phyloP scores from a whole-genome alignment of 2,329 filamentous ascomycete species.

The Claviceps humidiphila region DNA sequence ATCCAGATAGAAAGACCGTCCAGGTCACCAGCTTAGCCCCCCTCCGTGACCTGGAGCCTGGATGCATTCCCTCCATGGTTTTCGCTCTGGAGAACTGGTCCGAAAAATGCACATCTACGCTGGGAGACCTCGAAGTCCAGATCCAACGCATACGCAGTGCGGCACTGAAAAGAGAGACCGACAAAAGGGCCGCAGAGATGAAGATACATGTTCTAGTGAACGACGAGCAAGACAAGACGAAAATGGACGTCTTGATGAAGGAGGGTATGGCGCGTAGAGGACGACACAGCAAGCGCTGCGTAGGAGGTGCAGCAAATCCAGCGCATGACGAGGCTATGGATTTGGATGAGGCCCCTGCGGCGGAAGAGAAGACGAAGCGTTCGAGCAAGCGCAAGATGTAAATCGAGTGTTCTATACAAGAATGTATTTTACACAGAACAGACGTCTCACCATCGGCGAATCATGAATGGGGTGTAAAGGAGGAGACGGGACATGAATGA shows the following conservation, averaged over 20 bases:
- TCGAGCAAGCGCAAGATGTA: slow-evolving; percentile 42
- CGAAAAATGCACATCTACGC: slow-evolving; percentile 59
- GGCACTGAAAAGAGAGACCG: slow-evolving; percentile 39
- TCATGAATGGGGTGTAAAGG: too few species aligned
- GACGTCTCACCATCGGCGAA: not conserved
- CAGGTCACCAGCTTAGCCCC: slow-evolving; percentile 70
- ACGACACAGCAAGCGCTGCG: slow-evolving; percentile 19
- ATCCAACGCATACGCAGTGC: slow-evolving; percentile 51
- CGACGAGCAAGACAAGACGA: slow-evolving; percentile 30
- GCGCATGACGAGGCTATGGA: slow-evolving; percentile 41
- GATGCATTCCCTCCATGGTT: slow-evolving; percentile 56
- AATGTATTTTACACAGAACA: not conserved
- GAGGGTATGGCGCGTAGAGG: slow-evolving; percentile 15
- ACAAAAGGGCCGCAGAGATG: slow-evolving; percentile 33
- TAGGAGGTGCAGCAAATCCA: slow-evolving; percentile 30
- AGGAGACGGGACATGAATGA: too few species aligned
- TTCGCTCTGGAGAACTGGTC: slow-evolving; percentile 61
- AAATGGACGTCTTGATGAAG: slow-evolving; percentile 12
- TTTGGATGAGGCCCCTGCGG: slow-evolving; percentile 37
- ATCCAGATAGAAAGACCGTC: slow-evolving; percentile 62
- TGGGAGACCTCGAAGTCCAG: slow-evolving; percentile 63
- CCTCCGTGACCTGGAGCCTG: slow-evolving; percentile 71
- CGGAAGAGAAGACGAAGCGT: slow-evolving; percentile 36
- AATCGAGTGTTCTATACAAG: not conserved
- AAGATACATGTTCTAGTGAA: slow-evolving; percentile 36